Evolutionary conservation across 2,329 filamentous ascomycete species (phyloP), one percentile per base, ranked within the genome.

Genomic region (Phyllosticta capitalensis): DNA sequence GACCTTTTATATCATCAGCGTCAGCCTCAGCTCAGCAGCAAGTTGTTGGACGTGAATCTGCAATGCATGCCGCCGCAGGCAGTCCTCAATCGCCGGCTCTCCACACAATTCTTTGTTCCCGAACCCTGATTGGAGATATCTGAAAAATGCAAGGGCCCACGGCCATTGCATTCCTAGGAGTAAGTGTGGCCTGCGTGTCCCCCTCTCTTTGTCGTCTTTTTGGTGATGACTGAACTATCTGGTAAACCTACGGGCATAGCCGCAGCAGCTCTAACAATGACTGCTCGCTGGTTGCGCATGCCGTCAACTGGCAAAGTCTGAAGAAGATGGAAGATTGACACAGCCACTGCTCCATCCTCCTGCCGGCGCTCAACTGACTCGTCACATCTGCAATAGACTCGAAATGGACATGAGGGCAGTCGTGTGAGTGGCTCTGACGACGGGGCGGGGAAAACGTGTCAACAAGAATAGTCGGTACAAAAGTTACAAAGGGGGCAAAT

Each of bases 161-260:
- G 38, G n/a, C 17, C 38, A 45, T 14, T 14, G n/a, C 38, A 45
- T 45, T 45, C 38, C 38, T 45, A n/a, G n/a, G n/a, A n/a, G 38
- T 45, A 45, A 45, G 38, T 45, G 38, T 7, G 38, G 38, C 38
- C n/a, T 45, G 17, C 38, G n/a, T n/a, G 38, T 45, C 14, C 38
- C n/a, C n/a, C n/a, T 45, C n/a, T 14, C 38, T n/a, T 45, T 45
- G 38, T 45, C 38, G 17, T n/a, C 38, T 45, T 54, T 53, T 50
- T 52, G 38, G 20, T 68, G 67, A 71, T 65, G 63, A 66, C 63
- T 62, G 63, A 63, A 66, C 63, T 64, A 62, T 74, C 72, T 75
- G 73, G 73, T 81, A 82, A 81, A 74, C 78, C 73, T 74, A 82
- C 60, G 64, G 62, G 72, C 71, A 75, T 75, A 81, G 71, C 79